Evolutionary conservation across 352 stramenopile genomes (phyloP).

Genomic region (Elongisporangium senticosum): DNA sequence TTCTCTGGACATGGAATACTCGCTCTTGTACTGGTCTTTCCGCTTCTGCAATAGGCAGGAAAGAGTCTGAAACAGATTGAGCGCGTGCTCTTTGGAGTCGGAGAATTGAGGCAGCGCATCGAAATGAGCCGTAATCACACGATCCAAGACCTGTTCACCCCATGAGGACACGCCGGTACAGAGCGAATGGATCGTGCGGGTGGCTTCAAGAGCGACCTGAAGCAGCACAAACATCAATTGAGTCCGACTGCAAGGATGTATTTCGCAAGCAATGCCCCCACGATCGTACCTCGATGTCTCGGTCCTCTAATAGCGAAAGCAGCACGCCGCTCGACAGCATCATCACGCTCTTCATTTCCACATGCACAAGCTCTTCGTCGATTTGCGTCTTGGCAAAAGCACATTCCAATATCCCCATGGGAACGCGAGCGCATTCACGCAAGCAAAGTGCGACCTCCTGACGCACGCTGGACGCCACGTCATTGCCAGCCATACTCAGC

Average conservation of each 20-base stretch:
- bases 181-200: slow-evolving; percentile 33
- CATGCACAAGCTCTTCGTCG: slow-evolving; percentile 32
- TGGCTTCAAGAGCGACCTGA: slow-evolving; percentile 45
- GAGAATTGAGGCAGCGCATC: slow-evolving; percentile 26
- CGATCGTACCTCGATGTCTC: slow-evolving; percentile 16
- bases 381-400: slow-evolving; percentile 49
- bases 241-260: neutral
- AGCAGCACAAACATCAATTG: neutral
- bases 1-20: slow-evolving; percentile 21
- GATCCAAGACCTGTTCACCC: slow-evolving; percentile 34
- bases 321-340: slow-evolving; percentile 65
- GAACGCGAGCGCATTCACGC: slow-evolving; percentile 16
- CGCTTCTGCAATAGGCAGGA: slow-evolving; percentile 18
- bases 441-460: slow-evolving; percentile 33
- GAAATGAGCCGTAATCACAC: slow-evolving; percentile 40
- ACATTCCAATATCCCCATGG: slow-evolving; percentile 24
- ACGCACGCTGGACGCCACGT: slow-evolving; percentile 26
- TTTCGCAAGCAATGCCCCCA: slow-evolving; percentile 3
- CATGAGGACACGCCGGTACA: slow-evolving; percentile 11
- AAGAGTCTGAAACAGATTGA: slow-evolving; percentile 23
- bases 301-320: slow-evolving; percentile 58
- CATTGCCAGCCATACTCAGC: slow-evolving; percentile 33
- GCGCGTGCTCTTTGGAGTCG: slow-evolving; percentile 5
- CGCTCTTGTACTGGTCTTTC: slow-evolving; percentile 8
- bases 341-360: slow-evolving; percentile 30